phyloP scores from a whole-genome alignment of 495 filamentous ascomycete genomes.

The Apiosordaria backusii region DNA sequence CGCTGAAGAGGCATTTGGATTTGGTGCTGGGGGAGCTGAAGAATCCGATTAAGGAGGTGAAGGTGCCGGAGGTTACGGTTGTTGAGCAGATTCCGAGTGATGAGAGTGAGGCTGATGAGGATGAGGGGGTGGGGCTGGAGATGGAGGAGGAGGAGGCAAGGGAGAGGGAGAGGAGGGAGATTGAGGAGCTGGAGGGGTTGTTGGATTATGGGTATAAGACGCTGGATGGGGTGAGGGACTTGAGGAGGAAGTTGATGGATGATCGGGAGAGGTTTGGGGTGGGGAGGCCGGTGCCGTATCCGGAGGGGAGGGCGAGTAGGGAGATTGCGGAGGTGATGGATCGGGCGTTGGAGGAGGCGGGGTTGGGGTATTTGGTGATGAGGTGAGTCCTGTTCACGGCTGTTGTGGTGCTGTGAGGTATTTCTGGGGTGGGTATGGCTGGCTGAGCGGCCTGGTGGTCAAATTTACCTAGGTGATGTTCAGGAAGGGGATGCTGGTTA shows the following conservation, averaged over 20 bases:
- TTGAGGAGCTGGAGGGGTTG: constrained; percentile 28
- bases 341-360: constrained; percentile 35
- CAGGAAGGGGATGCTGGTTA: too few species aligned
- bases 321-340: not conserved
- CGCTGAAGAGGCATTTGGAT: constrained; percentile 77
- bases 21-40: constrained; percentile 80
- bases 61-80: constrained; percentile 34
- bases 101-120: constrained; percentile 32
- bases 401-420: not conserved
- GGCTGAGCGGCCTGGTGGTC: too few species aligned
- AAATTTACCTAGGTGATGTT: too few species aligned
- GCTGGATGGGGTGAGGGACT: not conserved
- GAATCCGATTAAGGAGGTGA: constrained; percentile 69
- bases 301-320: not conserved
- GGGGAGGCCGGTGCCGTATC: constrained; percentile 12
- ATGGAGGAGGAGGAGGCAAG: constrained; percentile 26
- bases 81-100: constrained; percentile 19
- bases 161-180: constrained; percentile 20
- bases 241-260: constrained; percentile 21
- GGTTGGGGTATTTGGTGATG: not conserved
- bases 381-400: too few species aligned
- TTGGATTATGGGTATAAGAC: constrained; percentile 20
- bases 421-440: too few species aligned
- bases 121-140: constrained; percentile 16
- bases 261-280: constrained; percentile 44